Base-by-base conservation (phyloP, 73 alveolate species). In the Halteria grandinella region DNA sequence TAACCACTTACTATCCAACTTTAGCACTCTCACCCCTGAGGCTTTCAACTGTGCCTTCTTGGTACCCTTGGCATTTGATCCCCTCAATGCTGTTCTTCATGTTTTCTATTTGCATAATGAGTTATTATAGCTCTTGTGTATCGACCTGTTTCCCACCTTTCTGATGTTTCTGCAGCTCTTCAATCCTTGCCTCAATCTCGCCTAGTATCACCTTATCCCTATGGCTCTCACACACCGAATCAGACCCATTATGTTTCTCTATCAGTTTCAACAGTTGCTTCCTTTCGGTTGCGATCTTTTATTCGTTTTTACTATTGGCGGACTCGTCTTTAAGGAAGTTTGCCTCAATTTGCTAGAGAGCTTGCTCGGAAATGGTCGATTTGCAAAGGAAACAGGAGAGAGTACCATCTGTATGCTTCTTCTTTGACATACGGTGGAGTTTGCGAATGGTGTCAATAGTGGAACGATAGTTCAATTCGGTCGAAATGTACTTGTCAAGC, bases 221-320 rank as follows among this genome's bases (percentile, higher is more conserved):
- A 66, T 66, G 80, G 29, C 23, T 53, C 45, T 66, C 29, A 47
- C 80, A 66, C 3, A 44, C 1, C n/a, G n/a, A n/a, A n/a, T n/a
- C n/a, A n/a, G n/a, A n/a, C n/a, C n/a, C n/a, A 4, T 62, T 7
- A 23, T 20, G 11, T 12, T 62, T 12, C 18, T 48, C 29, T 7
- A 48, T 48, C 7, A 48, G 7, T 7, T 8, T 23, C 1, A 20
- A 23, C 6, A 44, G 53, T 24, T 28, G 25, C 5, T 15, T 2
- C 17, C 23, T 66, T 53, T 34, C 17, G 4, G 25, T 1, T 15
- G 43, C 8, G 7, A 41, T 66, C 31, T 44, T 32, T 45, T 47
- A 5, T 66, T 41, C 7, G 20, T 36, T 62, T 23, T 18, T 23
- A 58, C 15, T 25, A 15, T 32, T 31, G 18, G n/a, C 32, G 34